Evolutionary conservation across 1,139 yeast genomes (phyloP).

Genomic region (Scheffersomyces illinoinensis): DNA sequence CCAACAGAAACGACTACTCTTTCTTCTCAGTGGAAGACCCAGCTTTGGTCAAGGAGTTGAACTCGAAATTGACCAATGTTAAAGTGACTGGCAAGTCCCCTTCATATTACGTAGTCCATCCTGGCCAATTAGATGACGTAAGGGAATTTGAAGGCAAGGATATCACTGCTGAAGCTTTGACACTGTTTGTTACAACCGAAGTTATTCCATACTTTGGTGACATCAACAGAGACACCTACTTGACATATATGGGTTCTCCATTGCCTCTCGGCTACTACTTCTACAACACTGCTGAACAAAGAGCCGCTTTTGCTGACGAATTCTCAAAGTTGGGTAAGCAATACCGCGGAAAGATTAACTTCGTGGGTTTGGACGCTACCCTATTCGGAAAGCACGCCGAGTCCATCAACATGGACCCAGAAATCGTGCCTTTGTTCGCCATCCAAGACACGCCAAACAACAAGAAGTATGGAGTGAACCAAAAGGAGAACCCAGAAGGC

Average conservation of each 20-base stretch:
- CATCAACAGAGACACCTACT: constrained; percentile 79
- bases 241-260: constrained; percentile 68
- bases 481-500: constrained; percentile 41
- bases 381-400: constrained; percentile 88
- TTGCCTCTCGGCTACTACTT: constrained; percentile 88
- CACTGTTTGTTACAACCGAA: constrained; percentile 64
- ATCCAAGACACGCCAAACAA: constrained; percentile 72
- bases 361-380: constrained; percentile 85
- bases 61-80: constrained; percentile 17
- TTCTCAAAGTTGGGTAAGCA: constrained; percentile 68
- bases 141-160: constrained; percentile 26
- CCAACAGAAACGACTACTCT: constrained; percentile 43
- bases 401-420: constrained; percentile 76
- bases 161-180: constrained; percentile 35
- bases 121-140: constrained; percentile 33
- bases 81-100: constrained; percentile 34
- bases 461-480: constrained; percentile 73
- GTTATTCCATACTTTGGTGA: constrained; percentile 89
- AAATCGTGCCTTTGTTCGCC: constrained; percentile 86
- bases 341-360: constrained; percentile 78
- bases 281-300: constrained; percentile 70
- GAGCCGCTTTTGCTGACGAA: constrained; percentile 51
- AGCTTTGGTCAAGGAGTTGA: constrained; percentile 44
- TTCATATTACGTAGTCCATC: constrained; percentile 48
- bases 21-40: constrained; percentile 60